Conservation (phyloP, 2,329 filamentous ascomycete species). For the Ceratocystis ficicola region DNA sequence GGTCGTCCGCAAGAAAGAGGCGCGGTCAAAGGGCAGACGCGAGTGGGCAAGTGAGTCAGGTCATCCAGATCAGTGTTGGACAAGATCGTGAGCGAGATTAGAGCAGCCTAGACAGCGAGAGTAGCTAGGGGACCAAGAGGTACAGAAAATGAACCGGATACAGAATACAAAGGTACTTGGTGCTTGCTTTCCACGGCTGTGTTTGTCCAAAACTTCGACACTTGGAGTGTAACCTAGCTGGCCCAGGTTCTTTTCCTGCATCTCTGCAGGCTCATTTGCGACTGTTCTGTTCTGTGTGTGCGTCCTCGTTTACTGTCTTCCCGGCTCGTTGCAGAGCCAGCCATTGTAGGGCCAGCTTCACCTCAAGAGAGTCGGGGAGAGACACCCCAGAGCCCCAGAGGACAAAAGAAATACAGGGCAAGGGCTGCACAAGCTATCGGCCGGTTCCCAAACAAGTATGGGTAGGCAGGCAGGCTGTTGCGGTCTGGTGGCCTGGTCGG, state of each 20-base stretch:
- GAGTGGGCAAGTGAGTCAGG: not conserved
- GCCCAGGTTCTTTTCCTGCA: too few species aligned
- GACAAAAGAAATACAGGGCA: not conserved
- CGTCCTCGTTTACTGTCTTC: not conserved
- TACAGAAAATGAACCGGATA: not conserved
- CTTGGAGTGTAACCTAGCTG: too few species aligned
- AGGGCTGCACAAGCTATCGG: not conserved
- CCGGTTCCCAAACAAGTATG: not conserved
- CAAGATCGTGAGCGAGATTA: slow-evolving; percentile 8
- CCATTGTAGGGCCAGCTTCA: too few species aligned
- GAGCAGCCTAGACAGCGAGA: not conserved
- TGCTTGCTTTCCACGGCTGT: not conserved
- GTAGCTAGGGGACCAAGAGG: not conserved
- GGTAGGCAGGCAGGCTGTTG: too few species aligned
- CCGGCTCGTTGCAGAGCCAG: not conserved
- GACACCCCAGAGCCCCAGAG: not conserved
- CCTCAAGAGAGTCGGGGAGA: not conserved
- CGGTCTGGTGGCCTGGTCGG: too few species aligned
- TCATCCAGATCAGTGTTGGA: not conserved
- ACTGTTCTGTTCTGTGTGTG: too few species aligned
- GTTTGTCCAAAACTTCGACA: too few species aligned
- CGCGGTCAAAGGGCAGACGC: not conserved
- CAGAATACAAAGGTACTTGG: not conserved
- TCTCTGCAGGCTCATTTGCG: too few species aligned
- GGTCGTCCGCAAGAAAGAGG: not conserved